These are phyloP conservation scores for Rhodotorula paludigena DNA, from an alignment of 768 basidiomycete genomes.

Conservation along the genomic window DNA sequence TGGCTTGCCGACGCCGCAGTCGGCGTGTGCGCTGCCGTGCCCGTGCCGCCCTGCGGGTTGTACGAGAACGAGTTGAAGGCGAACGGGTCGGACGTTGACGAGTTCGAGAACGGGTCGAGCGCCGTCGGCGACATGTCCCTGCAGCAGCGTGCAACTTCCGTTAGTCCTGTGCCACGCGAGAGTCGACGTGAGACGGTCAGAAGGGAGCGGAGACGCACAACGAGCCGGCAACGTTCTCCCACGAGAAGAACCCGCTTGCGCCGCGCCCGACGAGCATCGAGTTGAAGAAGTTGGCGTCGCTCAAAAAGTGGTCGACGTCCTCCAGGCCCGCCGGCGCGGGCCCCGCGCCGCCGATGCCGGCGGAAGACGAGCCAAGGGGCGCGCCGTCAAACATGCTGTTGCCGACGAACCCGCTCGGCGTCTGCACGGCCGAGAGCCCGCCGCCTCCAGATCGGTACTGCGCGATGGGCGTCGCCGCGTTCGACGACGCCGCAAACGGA, in stretches of 20 bases:
- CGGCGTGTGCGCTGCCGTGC: not conserved
- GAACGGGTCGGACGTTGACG: not conserved
- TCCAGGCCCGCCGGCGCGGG: not conserved
- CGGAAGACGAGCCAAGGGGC: too few relatives aligned
- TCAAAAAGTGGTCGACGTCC: conserved; percentile 22
- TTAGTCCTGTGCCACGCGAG: too few relatives aligned
- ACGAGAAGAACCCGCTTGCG: conserved; percentile 27
- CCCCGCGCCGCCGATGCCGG: too few relatives aligned
- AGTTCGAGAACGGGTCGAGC: not conserved
- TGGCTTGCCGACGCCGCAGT: not conserved
- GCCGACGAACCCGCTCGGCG: conserved; percentile 4
- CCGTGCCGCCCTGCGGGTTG: not conserved
- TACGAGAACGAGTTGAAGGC: conserved; percentile 1
- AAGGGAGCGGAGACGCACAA: not conserved
- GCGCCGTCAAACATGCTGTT: conserved; percentile 12
- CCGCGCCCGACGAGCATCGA: conserved; percentile 17
- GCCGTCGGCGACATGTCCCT: not conserved
- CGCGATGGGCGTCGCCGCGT: conserved; percentile 5
- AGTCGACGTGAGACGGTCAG: too few relatives aligned
- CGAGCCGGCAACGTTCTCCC: not conserved
- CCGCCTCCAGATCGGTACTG: not conserved
- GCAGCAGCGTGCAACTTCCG: not conserved
- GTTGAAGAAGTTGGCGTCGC: conserved; percentile 27
- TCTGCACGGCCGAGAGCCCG: conserved; percentile 1
- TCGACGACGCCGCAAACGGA: conserved; percentile 19